Percentiles rank a stretch among this genome's conserved stretches.
These are phyloP conservation scores for Cytospora mali DNA, from an alignment of 2,329 filamentous ascomycete genomes.

Conservation along the genomic window DNA sequence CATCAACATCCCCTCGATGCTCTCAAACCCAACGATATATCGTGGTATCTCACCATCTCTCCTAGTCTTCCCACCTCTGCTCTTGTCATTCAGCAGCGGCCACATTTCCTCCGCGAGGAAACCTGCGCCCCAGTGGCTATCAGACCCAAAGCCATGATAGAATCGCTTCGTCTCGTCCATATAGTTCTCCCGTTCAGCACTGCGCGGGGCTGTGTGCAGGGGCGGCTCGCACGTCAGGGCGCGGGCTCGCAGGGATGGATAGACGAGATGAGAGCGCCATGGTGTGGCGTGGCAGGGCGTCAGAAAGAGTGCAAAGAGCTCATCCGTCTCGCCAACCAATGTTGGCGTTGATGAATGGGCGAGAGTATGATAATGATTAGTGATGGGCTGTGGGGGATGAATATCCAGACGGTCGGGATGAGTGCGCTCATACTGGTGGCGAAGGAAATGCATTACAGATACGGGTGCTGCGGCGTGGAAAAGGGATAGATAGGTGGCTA, in stretches of 20 bases:
- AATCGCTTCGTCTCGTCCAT: slow-evolving; percentile 90
- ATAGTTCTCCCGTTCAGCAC: slow-evolving; percentile 67
- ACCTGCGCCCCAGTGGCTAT: slow-evolving; percentile 33
- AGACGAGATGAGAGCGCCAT: slow-evolving; percentile 85
- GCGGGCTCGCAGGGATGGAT: slow-evolving; percentile 75
- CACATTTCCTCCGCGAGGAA: slow-evolving; percentile 63
- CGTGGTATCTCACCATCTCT: slow-evolving; percentile 45
- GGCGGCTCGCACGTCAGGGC: slow-evolving; percentile 91
- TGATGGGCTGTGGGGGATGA: slow-evolving; percentile 26
- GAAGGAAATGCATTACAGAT: slow-evolving; percentile 73
- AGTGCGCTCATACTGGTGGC: slow-evolving; percentile 68
- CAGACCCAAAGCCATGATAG: slow-evolving; percentile 61
- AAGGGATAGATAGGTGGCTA: slow-evolving; percentile 74
- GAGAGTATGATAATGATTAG: slow-evolving; percentile 30
- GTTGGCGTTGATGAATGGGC: slow-evolving; percentile 33
- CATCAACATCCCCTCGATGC: slow-evolving; percentile 51
- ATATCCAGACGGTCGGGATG: slow-evolving; percentile 48
- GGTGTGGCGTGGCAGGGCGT: slow-evolving; percentile 97
- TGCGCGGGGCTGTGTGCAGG: slow-evolving; percentile 62
- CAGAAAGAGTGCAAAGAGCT: slow-evolving; percentile 75
- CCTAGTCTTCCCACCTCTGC: slow-evolving; percentile 12
- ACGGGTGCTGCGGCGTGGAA: slow-evolving; percentile 82
- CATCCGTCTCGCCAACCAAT: slow-evolving; percentile 38
- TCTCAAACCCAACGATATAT: slow-evolving; percentile 64
- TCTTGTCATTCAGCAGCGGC: slow-evolving; percentile 30